Evolutionary conservation across 192 early-diverging fungal genomes (phyloP), one percentile per base, ranked within the genome.

Genomic region (Coemansia nantahalensis): DNA sequence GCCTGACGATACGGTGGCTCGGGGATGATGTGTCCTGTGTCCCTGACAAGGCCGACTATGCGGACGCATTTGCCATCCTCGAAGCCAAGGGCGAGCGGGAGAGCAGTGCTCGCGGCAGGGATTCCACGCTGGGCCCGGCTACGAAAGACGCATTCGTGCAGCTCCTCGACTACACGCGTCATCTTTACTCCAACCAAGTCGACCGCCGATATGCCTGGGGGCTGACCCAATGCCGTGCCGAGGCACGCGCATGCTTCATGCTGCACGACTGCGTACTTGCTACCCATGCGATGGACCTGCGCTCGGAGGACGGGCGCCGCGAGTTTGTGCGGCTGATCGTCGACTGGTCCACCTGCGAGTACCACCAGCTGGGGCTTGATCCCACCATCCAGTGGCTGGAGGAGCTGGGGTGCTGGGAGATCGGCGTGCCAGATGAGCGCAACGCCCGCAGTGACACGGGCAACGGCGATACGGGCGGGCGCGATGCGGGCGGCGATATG

Each of bases 131-230:
- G 35, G 6, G 12, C 35, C 2, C 3, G 15, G 2, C 10, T 12
- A 36, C 35, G 13, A 12, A 11, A 11, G 15, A 36, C 3, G 35
- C 35, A 9, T 11, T n/a, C 5, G 30, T 15, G 11, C 54, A 56
- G 30, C 45, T 56, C 0, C 19, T 56, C n/a, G 38, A 22, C 3
- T 48, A 56, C 28, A 23, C 45, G 21, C 45, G 45, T 2, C 33
- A 56, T 11, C 40, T 46, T 0, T 56, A 48, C 31, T 24, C 44
- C 4, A 41, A 19, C 30, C 54, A 56, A 37, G 24, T 12, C 17
- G 45, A 56, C 30, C 44, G 36, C 12, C 54, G 54, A 3, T 56
- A 48, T 28, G 28, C 42, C 12, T 41, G 44, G 45, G 54, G 54
- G 11, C 26, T 48, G 1, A 48, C 32, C 12, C 42, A 19, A 30